These are phyloP conservation scores for Ganoderma sinense DNA, from an alignment of 1,284 basidiomycete species.

Conservation along the genomic window DNA sequence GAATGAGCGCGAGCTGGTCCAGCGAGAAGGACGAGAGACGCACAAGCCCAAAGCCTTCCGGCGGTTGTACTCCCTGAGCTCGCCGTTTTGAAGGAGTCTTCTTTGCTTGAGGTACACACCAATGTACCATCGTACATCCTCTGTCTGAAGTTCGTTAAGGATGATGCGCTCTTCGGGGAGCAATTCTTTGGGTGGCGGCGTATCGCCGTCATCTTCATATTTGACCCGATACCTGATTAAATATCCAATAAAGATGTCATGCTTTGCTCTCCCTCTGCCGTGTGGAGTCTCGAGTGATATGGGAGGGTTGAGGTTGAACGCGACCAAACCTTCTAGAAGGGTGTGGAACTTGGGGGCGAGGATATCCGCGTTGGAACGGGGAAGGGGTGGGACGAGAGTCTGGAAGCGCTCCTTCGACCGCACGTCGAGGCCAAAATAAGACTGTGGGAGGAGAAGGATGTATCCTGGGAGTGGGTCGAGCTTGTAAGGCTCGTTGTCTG, in stretches of 20 bases:
- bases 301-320: conserved; percentile 16
- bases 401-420: no score
- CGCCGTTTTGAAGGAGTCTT: neutral
- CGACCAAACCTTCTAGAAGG: conserved; percentile 14
- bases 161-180: conserved; percentile 11
- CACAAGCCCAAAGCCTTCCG: neutral
- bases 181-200: neutral
- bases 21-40: neutral
- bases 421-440: neutral
- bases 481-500: conserved; percentile 14
- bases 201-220: conserved; percentile 5
- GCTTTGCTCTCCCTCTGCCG: conserved; percentile 1
- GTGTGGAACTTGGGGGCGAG: conserved; percentile 12
- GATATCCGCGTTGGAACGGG: no score
- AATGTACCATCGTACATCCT: conserved; percentile 15
- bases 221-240: conserved; percentile 1
- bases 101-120: neutral
- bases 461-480: conserved; percentile 14
- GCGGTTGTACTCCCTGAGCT: neutral
- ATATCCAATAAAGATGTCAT: conserved; percentile 16
- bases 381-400: no score
- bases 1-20: no score
- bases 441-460: conserved; percentile 10
- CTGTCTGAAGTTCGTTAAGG: conserved; percentile 11
- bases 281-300: conserved; percentile 8